phyloP scores from a whole-genome alignment of 2,329 filamentous ascomycete species.

The Akanthomyces muscarius region DNA sequence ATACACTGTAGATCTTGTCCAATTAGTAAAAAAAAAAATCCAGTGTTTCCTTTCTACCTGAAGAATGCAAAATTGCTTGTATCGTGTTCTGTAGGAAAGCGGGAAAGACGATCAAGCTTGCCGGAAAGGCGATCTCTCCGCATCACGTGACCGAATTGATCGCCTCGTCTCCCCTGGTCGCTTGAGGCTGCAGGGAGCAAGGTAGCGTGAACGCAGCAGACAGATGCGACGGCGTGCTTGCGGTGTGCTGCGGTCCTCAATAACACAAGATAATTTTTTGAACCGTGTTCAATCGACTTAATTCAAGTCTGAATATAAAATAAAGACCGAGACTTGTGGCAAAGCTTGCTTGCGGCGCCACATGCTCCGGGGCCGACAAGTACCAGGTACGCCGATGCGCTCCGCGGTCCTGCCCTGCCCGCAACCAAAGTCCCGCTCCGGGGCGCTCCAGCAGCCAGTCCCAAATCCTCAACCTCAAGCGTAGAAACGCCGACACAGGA shows the following conservation, averaged over 20 bases:
- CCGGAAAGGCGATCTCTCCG: neutral
- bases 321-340: neutral
- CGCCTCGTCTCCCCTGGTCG: neutral
- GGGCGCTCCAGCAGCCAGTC: slow-evolving; percentile 17
- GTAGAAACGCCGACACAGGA: slow-evolving; percentile 49
- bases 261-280: neutral
- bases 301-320: neutral
- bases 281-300: neutral
- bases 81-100: too few relatives aligned
- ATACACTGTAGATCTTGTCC: too few relatives aligned
- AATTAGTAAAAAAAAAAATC: too few relatives aligned
- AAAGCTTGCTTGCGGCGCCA: neutral
- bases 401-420: slow-evolving; percentile 2
- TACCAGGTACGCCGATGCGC: slow-evolving; percentile 14
- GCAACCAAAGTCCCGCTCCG: slow-evolving; percentile 18
- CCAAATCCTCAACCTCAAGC: slow-evolving; percentile 54
- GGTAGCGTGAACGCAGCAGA: slow-evolving; percentile 9
- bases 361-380: neutral
- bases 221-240: neutral
- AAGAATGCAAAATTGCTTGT: too few relatives aligned
- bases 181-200: neutral
- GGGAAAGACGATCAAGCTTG: too few relatives aligned
- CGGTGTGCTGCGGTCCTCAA: neutral
- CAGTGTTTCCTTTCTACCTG: too few relatives aligned
- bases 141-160: slow-evolving; percentile 9